Evolutionary conservation across 495 filamentous ascomycete genomes (phyloP), one percentile per base, ranked within the genome.

Genomic region (Penicillium coprophilum): DNA sequence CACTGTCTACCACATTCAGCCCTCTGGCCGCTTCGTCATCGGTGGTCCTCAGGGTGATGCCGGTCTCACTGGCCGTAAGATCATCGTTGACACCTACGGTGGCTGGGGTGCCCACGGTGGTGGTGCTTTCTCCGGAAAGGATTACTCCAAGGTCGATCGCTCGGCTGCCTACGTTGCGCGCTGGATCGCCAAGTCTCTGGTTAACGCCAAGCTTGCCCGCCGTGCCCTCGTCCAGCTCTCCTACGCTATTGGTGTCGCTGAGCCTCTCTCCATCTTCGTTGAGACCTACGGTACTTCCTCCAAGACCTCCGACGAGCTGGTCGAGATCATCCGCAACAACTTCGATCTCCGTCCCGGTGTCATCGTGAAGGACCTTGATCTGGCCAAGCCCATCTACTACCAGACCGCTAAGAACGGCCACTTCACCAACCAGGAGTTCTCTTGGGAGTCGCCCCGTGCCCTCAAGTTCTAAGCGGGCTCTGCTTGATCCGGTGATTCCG

Each of bases 81-180:
- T 98, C 84, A 98, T 98, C 69, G 94, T 98, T 72, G 94, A 98
- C 79, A 97, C 94, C 77, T 98, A 98, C 81, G 94, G 94, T 81
- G 94, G 94, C 67, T 98, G 94, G 94, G 94, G 94, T 80, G 94
- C 94, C 64, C 94, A 98, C 82, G 94, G 94, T 84, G 94, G 94
- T 80, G 94, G 94, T 85, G 94, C 94, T 75, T 98, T 98, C 88
- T 97, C 94, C 70, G 94, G 94, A 71, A 98, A 98, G 86, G 94
- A 98, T 75, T 98, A 96, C 89, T 96, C 91, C 80, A 98, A 98
- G 84, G 94, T 98, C 77, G 94, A 98, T 74, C 90, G 94, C 64
- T 97, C 93, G 30, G 94, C 94, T 63, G 94, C 94, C 68, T 98
- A 98, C 80, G 85, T 96, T 62, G 92, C 87, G 66, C 90, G 94